These are phyloP conservation scores for Davidsoniella virescens DNA, from an alignment of 2,329 filamentous ascomycete species.

Conservation along the genomic window DNA sequence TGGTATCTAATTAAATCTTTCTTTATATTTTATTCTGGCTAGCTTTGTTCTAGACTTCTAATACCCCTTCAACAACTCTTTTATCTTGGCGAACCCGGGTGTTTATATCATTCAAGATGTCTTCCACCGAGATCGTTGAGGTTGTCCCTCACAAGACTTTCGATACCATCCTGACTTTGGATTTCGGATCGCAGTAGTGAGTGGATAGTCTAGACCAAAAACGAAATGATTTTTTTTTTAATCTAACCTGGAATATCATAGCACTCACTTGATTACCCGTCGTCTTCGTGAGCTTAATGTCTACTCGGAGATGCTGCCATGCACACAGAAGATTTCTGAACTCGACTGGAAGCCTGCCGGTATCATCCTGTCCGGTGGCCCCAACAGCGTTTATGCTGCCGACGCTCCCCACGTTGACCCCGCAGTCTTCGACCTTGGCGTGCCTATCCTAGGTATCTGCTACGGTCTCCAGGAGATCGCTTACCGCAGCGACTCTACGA, in stretches of 20 bases:
- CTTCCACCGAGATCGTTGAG: slow-evolving; percentile 7
- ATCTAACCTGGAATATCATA: slow-evolving; percentile 28
- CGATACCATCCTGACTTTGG: slow-evolving; percentile 51
- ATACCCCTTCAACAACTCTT: not conserved
- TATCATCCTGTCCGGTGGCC: slow-evolving; percentile 44
- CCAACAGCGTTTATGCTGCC: slow-evolving; percentile 64
- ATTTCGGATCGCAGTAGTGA: slow-evolving; percentile 37
- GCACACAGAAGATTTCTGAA: slow-evolving; percentile 65
- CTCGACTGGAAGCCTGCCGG: slow-evolving; percentile 68
- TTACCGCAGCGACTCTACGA: slow-evolving; percentile 44
- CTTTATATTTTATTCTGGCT: not conserved
- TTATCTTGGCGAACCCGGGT: not conserved
- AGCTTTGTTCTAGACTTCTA: not conserved
- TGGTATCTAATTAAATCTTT: not conserved
- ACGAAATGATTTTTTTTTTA: not conserved
- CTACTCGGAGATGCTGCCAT: slow-evolving; percentile 78
- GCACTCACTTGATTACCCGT: slow-evolving; percentile 58
- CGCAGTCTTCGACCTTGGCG: slow-evolving; percentile 58
- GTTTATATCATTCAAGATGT: slow-evolving; percentile 3
- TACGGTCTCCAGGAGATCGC: slow-evolving; percentile 49
- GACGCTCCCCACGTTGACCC: slow-evolving; percentile 64
- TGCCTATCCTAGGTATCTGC: slow-evolving; percentile 39
- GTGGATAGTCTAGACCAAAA: not conserved
- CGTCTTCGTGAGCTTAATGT: slow-evolving; percentile 64
- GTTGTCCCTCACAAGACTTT: slow-evolving; percentile 22